Evolutionary conservation across 805 yeast species (phyloP).

Genomic region (Kurtzmaniella fragi): DNA sequence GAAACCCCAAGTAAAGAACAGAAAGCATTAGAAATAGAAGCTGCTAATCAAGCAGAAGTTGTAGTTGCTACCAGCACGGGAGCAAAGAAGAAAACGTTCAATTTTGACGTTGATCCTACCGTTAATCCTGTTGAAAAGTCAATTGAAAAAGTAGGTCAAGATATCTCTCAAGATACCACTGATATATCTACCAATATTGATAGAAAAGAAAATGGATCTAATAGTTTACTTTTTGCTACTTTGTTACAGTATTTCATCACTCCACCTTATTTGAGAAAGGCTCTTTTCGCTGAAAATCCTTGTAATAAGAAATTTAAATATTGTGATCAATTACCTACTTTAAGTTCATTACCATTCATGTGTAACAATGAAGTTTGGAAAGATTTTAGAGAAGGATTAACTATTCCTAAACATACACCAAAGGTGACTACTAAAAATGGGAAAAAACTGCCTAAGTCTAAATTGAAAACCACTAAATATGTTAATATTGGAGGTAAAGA

Average conservation of each 20-base stretch:
- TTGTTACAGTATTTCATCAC: constrained; percentile 78
- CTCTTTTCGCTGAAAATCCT: constrained; percentile 48
- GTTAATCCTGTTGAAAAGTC: constrained; percentile 9
- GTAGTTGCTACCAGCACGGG: constrained; percentile 15
- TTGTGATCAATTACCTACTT: constrained; percentile 67
- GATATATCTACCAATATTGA: constrained; percentile 7
- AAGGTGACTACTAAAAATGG: constrained; percentile 29
- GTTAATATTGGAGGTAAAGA: constrained; percentile 69
- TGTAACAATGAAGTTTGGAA: constrained; percentile 32
- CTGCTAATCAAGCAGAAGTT: constrained; percentile 18
- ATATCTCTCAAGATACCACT: constrained; percentile 11
- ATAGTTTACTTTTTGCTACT: constrained; percentile 46
- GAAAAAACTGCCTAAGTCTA: constrained; percentile 36
- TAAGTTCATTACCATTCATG: constrained; percentile 75
- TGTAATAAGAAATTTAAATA: constrained; percentile 45
- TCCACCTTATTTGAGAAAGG: constrained; percentile 71
- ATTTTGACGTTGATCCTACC: constrained; percentile 20
- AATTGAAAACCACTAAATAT: constrained; percentile 57
- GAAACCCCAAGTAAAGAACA: constrained; percentile 38
- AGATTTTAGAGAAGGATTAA: constrained; percentile 59
- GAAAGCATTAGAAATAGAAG: constrained; percentile 10
- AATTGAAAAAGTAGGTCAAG: constrained; percentile 11
- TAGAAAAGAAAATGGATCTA: constrained; percentile 9
- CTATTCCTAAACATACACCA: constrained; percentile 40
- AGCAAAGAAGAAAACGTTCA: constrained; percentile 28